A percentile compares a stretch with the other conserved stretches of the same genome.
Conservation (phyloP, 1,284 basidiomycete species). For the Ceratobasidium sp. region DNA sequence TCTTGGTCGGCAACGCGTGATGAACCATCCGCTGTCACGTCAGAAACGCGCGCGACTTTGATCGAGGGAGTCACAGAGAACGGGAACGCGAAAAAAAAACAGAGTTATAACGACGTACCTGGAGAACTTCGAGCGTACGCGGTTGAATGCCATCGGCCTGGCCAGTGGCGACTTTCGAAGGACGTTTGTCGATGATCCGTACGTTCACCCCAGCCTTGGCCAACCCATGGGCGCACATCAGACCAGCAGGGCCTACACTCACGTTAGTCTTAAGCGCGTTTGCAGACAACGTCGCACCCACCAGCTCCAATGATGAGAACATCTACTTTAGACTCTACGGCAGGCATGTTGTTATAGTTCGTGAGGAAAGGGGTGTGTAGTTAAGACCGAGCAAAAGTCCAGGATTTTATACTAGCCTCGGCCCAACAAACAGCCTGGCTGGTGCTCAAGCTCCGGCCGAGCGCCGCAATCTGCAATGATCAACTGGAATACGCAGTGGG, state of each 20-base stretch:
- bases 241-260: constrained; percentile 66
- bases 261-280: neutral
- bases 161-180: constrained; percentile 69
- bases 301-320: constrained; percentile 63
- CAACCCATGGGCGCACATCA: constrained; percentile 75
- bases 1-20: constrained; percentile 27
- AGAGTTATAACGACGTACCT: constrained; percentile 5
- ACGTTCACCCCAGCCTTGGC: constrained; percentile 71
- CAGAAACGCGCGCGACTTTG: constrained; percentile 28
- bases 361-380: neutral
- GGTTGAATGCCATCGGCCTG: constrained; percentile 86
- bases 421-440: neutral
- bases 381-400: neutral
- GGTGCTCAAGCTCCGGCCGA: constrained; percentile 40
- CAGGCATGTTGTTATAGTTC: constrained; percentile 31
- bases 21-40: constrained; percentile 43
- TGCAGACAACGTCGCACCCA: constrained; percentile 9
- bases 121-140: constrained; percentile 71
- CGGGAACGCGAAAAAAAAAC: constrained; percentile 10
- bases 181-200: constrained; percentile 74
- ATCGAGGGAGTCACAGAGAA: constrained; percentile 21
- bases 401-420: constrained; percentile 1
- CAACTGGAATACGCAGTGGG: constrained; percentile 27
- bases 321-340: constrained; percentile 62
- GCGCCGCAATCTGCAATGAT: constrained; percentile 17